Base-by-base conservation (phyloP, 257 asterid species). In the Anisodus acutangulus region DNA sequence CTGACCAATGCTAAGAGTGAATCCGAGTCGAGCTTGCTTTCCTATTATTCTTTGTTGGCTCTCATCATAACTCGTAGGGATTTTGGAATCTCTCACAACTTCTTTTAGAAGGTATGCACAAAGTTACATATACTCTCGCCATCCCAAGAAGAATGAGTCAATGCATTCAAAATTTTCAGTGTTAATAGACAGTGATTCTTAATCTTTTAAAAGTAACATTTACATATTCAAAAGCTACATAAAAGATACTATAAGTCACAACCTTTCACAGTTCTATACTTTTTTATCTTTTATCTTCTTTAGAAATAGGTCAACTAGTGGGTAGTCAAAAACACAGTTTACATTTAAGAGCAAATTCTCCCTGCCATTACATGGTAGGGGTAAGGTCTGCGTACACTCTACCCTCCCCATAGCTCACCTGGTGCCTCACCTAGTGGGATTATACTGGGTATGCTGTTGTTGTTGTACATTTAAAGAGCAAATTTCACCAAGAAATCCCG, bases 271-370 rank as follows among this genome's bases (percentile, higher is more conserved):
- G 79, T 43, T 41, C 16, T 70, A 43, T 43, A 17, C n/a, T 69
- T 59, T 37, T 49, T 43, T 70, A 49, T 15, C 57, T 70, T 69
- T 70, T 70, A 16, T 41, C 13, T 70, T 70, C 55, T 43, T n/a
- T n/a, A n/a, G n/a, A n/a, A n/a, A n/a, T n/a, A n/a, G n/a, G n/a
- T n/a, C n/a, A n/a, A n/a, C n/a, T n/a, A n/a, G n/a, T n/a, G n/a
- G n/a, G n/a, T n/a, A n/a, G n/a, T n/a, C n/a, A n/a, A 41, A 49
- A 74, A 74, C 43, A 74, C 43, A 74, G 45, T 49, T 74, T 19
- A 49, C 81, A 74, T n/a, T n/a, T n/a, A n/a, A n/a, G n/a, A n/a
- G n/a, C n/a, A n/a, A n/a, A n/a, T n/a, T n/a, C n/a, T n/a, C n/a
- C n/a, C n/a, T n/a, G n/a, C n/a, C n/a, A n/a, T n/a, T n/a, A n/a